Conservation (phyloP, 1,284 basidiomycete genomes). For the Ustilago crameri region DNA sequence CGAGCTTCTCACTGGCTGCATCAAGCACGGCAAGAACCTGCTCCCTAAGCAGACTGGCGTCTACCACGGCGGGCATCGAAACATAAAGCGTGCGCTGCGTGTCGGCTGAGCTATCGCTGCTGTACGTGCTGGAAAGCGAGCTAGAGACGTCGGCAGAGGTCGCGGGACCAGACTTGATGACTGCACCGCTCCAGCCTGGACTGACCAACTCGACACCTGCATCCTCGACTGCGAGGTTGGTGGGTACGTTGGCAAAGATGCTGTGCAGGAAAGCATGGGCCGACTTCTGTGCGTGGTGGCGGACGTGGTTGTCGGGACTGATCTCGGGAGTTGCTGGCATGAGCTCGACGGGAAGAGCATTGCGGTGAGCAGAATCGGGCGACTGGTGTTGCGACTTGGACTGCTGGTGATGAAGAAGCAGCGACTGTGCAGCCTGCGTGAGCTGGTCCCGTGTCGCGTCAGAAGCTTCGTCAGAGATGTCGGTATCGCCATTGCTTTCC, state of each 20-base stretch:
- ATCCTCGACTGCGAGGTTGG: conserved; percentile 43
- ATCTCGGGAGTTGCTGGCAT: conserved; percentile 62
- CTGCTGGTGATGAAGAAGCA: conserved; percentile 22
- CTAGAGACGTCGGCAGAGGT: conserved; percentile 8
- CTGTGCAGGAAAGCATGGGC: conserved; percentile 53
- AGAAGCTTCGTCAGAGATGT: conserved; percentile 33
- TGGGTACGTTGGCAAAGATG: conserved; percentile 46
- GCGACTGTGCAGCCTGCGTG: conserved; percentile 32
- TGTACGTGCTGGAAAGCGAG: conserved; percentile 22
- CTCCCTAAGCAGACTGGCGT: conserved; percentile 51
- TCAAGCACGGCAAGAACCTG: conserved; percentile 59
- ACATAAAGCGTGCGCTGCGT: conserved; percentile 58
- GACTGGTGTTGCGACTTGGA: conserved; percentile 17
- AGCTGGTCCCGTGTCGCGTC: conserved; percentile 34
- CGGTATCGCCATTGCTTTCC: conserved; percentile 22
- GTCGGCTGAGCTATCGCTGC: conserved; percentile 35
- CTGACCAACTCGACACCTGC: conserved; percentile 60
- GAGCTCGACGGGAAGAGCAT: conserved; percentile 20
- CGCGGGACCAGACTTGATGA: conserved; percentile 39
- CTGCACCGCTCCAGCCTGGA: conserved; percentile 59
- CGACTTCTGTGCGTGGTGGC: conserved; percentile 51
- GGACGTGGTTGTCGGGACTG: conserved; percentile 55
- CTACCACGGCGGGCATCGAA: conserved; percentile 51
- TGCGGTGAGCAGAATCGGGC: conserved; percentile 21
- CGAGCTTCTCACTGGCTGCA: conserved; percentile 55